phyloP scores from a whole-genome alignment of 495 filamentous ascomycete species.

The Rhizodiscina lignyota region DNA sequence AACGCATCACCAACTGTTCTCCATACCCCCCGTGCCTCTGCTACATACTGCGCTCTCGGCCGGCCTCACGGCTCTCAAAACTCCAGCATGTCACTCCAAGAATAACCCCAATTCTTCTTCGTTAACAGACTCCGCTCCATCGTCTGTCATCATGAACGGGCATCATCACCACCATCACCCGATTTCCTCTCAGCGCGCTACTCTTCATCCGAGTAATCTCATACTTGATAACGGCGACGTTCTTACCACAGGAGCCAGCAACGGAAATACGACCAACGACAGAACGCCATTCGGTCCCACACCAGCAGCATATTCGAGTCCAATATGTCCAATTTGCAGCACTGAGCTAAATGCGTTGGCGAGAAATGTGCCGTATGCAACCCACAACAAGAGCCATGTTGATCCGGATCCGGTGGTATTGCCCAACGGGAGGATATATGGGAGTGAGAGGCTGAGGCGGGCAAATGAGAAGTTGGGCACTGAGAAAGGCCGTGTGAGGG shows the following conservation, averaged over 20 bases:
- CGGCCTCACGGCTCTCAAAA: slow-evolving; percentile 88
- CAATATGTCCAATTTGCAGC: slow-evolving; percentile 83
- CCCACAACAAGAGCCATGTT: slow-evolving; percentile 83
- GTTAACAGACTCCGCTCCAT: no score
- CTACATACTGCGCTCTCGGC: slow-evolving; percentile 83
- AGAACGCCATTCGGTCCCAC: slow-evolving; percentile 36
- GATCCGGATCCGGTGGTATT: slow-evolving; percentile 74
- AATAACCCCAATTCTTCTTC: not conserved
- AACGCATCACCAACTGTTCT: slow-evolving; percentile 75
- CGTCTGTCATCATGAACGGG: no score
- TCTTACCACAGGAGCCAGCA: not conserved
- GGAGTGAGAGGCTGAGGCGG: slow-evolving; percentile 52
- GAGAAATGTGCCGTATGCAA: slow-evolving; percentile 74
- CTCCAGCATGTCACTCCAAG: slow-evolving; percentile 68
- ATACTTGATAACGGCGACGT: no score
- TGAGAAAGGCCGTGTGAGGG: slow-evolving; percentile 51
- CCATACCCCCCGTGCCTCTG: slow-evolving; percentile 68
- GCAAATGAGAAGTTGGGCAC: slow-evolving; percentile 60
- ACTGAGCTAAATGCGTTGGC: slow-evolving; percentile 89
- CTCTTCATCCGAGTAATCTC: no score
- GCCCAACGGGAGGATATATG: slow-evolving; percentile 78
- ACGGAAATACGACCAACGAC: not conserved
- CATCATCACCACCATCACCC: no score
- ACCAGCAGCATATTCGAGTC: slow-evolving; percentile 40
- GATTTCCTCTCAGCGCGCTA: no score